Evolutionary conservation across 768 basidiomycete species (phyloP), one percentile per base, ranked within the genome.

Genomic region (Tephrocybe rancida): DNA sequence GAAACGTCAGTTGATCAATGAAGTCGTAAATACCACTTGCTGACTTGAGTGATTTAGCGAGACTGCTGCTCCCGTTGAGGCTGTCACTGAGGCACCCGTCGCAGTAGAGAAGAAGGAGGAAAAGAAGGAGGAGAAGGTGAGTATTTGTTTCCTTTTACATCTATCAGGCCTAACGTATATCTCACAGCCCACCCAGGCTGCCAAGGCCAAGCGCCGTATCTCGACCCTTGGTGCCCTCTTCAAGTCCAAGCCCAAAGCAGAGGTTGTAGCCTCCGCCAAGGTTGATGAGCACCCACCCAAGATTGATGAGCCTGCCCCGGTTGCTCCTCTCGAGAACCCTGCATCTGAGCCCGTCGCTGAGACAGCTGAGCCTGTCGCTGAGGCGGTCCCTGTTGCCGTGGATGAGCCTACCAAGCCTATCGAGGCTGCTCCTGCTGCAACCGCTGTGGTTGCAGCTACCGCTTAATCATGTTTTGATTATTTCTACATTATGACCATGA

Each of bases 261-360:
- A 90, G 65, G 81, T 84, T 30, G 65, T 78, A 10, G 66, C 85
- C 5, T 84, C 92, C 51, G 79, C 90, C 42, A 94, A 92, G 80
- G 90, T 94, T 52, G 88, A 92, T 58, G 90, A 93, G 77, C 79
- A 91, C 69, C 91, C 93, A 34, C 92, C 93, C 60, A 85, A 86
- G 78, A 89, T 95, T 61, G 93, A 92, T 45, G 85, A 90, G 73
- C 90, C 90, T 44, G 63, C 80, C 26, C 88, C 88, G 10, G 83
- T 94, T 58, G 91, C 90, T 50, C 92, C 93, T 54, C 78, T 95
- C 59, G 91, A 92, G 76, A 82, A 89, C 69, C 86, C 90, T 32
- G 86, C 85, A 18, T 72, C 79, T 19, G 82, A 81, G 60, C 64
- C 75, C 14, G 60, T 74, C 29, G 39, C 45, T 24, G 68, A 71